These are phyloP conservation scores for Acacia confusa DNA, from an alignment of 306 rosid genomes.

Conservation along the genomic window DNA sequence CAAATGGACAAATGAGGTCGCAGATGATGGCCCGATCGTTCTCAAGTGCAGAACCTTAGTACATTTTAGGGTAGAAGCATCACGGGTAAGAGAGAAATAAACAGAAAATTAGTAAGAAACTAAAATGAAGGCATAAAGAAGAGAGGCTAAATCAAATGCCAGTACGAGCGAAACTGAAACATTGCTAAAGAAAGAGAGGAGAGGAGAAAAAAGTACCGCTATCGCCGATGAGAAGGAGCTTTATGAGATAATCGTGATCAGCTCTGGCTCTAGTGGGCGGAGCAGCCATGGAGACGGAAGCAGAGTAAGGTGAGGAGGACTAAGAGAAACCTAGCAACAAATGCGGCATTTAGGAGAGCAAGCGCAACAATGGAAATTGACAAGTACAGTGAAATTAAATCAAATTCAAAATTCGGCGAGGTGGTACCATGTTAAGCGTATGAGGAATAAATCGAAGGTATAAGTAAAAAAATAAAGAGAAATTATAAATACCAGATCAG, in stretches of 20 bases:
- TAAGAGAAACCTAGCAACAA: constrained; percentile 31
- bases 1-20: constrained; percentile 7
- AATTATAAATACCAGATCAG: constrained; percentile 38
- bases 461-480: background rate
- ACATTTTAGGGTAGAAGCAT: background rate
- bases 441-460: background rate
- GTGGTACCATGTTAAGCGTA: background rate
- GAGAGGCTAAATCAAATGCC: background rate
- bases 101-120: background rate
- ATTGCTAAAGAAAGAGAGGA: background rate
- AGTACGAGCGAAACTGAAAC: background rate
- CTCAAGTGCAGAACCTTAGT: background rate
- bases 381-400: constrained; percentile 3
- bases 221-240: constrained; percentile 86
- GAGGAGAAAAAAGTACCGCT: constrained; percentile 50
- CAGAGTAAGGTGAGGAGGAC: background rate
- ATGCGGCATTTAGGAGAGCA: constrained; percentile 4
- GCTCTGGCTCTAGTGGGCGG: constrained; percentile 87
- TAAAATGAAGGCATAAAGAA: background rate
- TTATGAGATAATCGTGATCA: constrained; percentile 78
- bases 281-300: constrained; percentile 46
- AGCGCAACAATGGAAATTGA: constrained; percentile 9
- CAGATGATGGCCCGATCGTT: background rate
- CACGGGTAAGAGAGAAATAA: background rate
- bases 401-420: background rate